These are phyloP conservation scores for Penicillium sp. DNA, from an alignment of 2,329 filamentous ascomycete genomes.

Conservation along the genomic window DNA sequence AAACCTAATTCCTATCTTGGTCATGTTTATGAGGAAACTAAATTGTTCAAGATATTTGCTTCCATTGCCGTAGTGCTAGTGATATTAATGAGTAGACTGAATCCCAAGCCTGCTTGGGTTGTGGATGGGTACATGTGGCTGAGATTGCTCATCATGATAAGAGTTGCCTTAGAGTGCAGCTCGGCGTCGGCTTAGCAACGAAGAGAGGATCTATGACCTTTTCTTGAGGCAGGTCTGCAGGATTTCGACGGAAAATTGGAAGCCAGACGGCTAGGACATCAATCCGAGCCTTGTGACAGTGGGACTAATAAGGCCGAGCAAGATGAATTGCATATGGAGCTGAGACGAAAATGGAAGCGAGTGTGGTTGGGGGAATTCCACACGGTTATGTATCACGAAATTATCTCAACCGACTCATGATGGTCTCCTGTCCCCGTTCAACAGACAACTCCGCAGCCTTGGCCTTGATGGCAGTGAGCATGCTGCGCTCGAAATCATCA, in stretches of 20 bases:
- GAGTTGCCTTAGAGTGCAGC: neutral
- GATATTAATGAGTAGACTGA: constrained; percentile 5
- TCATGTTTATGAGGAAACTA: neutral
- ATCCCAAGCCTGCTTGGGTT: constrained; percentile 26
- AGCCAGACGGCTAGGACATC: neutral
- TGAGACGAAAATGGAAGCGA: too few relatives aligned
- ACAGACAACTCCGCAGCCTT: constrained; percentile 82
- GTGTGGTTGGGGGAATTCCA: too few relatives aligned
- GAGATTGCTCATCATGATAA: neutral
- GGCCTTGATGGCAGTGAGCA: constrained; percentile 85
- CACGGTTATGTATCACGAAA: neutral
- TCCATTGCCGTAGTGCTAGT: constrained; percentile 4
- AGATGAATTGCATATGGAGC: neutral
- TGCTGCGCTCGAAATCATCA: constrained; percentile 89
- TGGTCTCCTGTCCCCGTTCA: constrained; percentile 78
- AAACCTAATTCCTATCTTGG: neutral
- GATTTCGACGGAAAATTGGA: neutral
- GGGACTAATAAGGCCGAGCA: too few relatives aligned
- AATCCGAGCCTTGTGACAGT: neutral
- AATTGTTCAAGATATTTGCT: neutral
- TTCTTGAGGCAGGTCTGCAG: neutral
- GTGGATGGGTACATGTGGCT: neutral
- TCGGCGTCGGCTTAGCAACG: neutral
- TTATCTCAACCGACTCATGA: constrained; percentile 89
- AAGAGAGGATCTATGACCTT: neutral